phyloP scores from a whole-genome alignment of 1,284 basidiomycete species.

The Neotropicomus parvogracilis region DNA sequence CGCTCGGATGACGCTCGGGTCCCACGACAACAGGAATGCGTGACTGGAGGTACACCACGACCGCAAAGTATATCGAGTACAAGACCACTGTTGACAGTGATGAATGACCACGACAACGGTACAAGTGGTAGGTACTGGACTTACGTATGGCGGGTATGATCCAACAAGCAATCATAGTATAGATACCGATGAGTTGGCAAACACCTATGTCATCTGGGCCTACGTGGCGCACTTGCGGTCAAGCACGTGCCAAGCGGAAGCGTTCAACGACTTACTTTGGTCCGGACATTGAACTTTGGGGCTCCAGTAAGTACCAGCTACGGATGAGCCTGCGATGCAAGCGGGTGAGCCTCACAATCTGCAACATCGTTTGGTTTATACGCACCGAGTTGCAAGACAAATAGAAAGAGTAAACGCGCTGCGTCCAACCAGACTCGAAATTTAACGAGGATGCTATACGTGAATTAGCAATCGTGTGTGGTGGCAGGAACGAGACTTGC shows the following conservation, averaged over 20 bases:
- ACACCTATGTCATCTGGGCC: slow-evolving; percentile 41
- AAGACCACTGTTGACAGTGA: slow-evolving; percentile 33
- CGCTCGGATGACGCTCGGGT: not conserved
- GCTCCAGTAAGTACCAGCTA: slow-evolving; percentile 42
- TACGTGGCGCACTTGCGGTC: slow-evolving; percentile 17
- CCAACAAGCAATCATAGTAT: slow-evolving; percentile 54
- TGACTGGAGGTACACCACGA: slow-evolving; percentile 33
- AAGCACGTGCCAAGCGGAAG: not conserved
- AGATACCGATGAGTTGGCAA: slow-evolving; percentile 49
- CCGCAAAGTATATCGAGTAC: slow-evolving; percentile 38
- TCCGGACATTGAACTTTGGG: slow-evolving; percentile 43
- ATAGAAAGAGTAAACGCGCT: slow-evolving; percentile 48
- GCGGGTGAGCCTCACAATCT: not conserved
- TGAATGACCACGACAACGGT: not conserved
- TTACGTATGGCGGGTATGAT: slow-evolving; percentile 50
- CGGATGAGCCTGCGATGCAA: slow-evolving; percentile 42
- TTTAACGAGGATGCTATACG: slow-evolving; percentile 45
- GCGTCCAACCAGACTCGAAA: slow-evolving; percentile 59
- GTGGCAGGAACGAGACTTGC: slow-evolving; percentile 35
- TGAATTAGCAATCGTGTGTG: slow-evolving; percentile 2
- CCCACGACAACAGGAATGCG: slow-evolving; percentile 26
- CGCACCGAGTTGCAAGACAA: slow-evolving; percentile 49
- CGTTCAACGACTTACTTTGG: slow-evolving; percentile 34
- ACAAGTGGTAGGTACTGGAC: slow-evolving; percentile 19
- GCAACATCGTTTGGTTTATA: not conserved